A percentile compares a stretch with the other conserved stretches of the same genome.
phyloP scores from a whole-genome alignment of 345 rosid species.

The Eucalyptus marginata region DNA sequence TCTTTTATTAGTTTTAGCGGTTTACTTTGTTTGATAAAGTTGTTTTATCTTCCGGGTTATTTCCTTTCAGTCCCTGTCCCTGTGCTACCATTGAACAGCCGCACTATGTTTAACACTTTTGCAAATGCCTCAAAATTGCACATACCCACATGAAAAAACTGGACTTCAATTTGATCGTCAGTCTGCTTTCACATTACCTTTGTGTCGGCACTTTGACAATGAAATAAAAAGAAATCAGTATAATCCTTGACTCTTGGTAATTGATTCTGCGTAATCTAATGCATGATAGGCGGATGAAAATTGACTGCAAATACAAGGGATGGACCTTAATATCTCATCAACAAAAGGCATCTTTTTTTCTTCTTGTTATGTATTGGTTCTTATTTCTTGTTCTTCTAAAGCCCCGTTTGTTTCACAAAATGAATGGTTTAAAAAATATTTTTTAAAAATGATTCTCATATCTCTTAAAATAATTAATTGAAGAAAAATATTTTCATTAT shows the following conservation, averaged over 20 bases:
- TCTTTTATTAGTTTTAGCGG: not conserved
- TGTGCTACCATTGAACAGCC: not conserved
- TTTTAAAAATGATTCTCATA: too few relatives aligned
- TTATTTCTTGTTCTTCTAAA: not conserved
- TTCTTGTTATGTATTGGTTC: not conserved
- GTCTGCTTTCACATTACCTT: not conserved
- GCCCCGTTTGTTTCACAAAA: not conserved
- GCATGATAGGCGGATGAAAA: not conserved
- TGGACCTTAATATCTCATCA: not conserved
- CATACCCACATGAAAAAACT: not conserved
- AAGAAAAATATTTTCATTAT: not conserved
- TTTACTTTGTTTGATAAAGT: not conserved
- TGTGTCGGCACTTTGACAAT: not conserved
- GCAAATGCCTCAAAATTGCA: not conserved
- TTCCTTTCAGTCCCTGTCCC: not conserved
- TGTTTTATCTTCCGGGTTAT: not conserved
- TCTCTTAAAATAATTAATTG: too few relatives aligned
- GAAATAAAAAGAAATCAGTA: not conserved
- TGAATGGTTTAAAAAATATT: too few relatives aligned
- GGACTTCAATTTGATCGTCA: not conserved
- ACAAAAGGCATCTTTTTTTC: not conserved
- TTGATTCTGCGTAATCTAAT: not conserved
- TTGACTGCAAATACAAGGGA: not conserved
- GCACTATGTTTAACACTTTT: not conserved
- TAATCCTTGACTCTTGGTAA: not conserved